Evolutionary conservation across 2,329 filamentous ascomycete species (phyloP), one percentile per base, ranked within the genome.

Genomic region (Cladosporium sp.): DNA sequence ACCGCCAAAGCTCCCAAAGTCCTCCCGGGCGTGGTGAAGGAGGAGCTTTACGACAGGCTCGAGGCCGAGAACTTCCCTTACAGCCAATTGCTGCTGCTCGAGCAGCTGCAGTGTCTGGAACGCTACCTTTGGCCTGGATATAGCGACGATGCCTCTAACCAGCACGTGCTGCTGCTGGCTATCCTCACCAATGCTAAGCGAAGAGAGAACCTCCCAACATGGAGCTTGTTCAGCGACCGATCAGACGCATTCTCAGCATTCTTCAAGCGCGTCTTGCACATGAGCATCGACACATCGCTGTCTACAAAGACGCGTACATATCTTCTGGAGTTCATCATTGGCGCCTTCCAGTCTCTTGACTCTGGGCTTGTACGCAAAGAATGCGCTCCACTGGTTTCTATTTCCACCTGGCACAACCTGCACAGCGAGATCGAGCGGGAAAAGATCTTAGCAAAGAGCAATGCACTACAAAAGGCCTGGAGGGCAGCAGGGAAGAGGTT

Each of bases 101-200:
- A 99, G 75, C 93, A 92, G 66, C 76, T 97, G 67, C 94, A 97
- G 77, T 86, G 92, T 42, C 76, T 99, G 60, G 94, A 99, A 74
- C 89, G 90, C 70, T 97, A 96, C 71, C 82, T 99, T 28, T 99
- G 94, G 94, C 94, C 94, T 47, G 90, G 89, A 54, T 99, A 95
- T 72, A 86, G 84, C 12, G 64, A 71, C 15, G 87, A 94, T 68
- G 86, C 91, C 3, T 96, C 93, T 34, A 95, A 99, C 73, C 88
- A 92, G 69, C 93, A 99, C 73, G 88, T 97, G 56, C 80, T 97
- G 36, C 80, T 99, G 62, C 86, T 97, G 69, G 89, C 89, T 15
- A 75, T 97, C 63, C 87, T 99, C 68, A 84, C 89, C 63, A 96
- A 93, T 73, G 87, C 92, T 60, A 97, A 97, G 78, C 85, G 88